Evolutionary conservation across 2,329 filamentous ascomycete species (phyloP).

Genomic region (Dactylellina haptotyla): DNA sequence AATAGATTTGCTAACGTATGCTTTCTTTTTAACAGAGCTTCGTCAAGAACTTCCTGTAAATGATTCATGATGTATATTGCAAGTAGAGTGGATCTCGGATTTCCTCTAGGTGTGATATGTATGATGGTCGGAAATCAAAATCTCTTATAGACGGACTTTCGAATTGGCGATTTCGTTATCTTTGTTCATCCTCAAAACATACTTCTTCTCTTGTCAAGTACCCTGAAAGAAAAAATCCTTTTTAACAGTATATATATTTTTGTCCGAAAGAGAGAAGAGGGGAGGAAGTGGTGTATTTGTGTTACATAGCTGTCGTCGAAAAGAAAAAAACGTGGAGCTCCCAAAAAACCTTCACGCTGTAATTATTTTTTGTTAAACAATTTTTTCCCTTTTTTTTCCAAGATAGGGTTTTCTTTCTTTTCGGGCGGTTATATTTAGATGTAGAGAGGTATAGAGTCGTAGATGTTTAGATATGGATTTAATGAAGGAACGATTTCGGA

Average conservation of each 20-base stretch:
- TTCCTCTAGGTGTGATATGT: constrained; percentile 56
- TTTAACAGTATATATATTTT: constrained; percentile 50
- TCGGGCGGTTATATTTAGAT: background rate
- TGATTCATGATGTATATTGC: constrained; percentile 39
- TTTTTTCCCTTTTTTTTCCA: constrained; percentile 31
- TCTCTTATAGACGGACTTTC: constrained; percentile 39
- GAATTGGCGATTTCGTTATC: constrained; percentile 23
- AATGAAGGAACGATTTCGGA: background rate
- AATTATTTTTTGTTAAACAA: constrained; percentile 33
- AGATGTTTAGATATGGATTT: constrained; percentile 20
- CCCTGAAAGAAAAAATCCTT: constrained; percentile 28
- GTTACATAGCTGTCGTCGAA: constrained; percentile 45
- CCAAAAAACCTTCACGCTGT: constrained; percentile 38
- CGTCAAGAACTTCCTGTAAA: constrained; percentile 57
- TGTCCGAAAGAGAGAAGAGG: constrained; percentile 25
- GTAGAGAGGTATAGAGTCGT: constrained; percentile 11
- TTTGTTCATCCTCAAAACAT: constrained; percentile 26
- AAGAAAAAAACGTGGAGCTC: constrained; percentile 30
- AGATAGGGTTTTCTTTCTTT: constrained; percentile 20
- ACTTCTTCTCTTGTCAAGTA: constrained; percentile 46
- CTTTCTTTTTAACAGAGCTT: constrained; percentile 46
- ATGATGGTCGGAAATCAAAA: constrained; percentile 44
- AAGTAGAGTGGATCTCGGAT: constrained; percentile 15
- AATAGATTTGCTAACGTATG: constrained; percentile 15
- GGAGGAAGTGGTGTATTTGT: constrained; percentile 17